Evolutionary conservation across 129 eudicot species (phyloP).

Genomic region (Helianthus tuberosus): DNA sequence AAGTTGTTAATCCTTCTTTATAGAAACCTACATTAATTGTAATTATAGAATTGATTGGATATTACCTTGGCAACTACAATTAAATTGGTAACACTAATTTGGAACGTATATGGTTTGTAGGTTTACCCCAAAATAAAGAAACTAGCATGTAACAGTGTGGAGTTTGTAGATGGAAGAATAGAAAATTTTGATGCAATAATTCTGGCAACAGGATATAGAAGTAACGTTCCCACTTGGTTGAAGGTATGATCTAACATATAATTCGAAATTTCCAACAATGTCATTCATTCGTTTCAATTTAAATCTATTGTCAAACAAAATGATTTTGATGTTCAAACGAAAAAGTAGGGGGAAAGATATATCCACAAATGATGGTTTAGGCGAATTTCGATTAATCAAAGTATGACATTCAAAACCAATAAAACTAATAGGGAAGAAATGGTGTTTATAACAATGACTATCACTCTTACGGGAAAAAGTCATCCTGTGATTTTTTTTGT

Average conservation of each 20-base stretch:
- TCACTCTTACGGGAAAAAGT: too few relatives aligned
- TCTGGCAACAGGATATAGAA: constrained; percentile 62
- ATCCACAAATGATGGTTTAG: constrained; percentile 1
- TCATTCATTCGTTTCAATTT: neutral
- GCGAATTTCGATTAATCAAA: neutral
- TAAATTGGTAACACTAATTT: neutral
- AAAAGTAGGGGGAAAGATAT: neutral
- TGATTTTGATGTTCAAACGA: neutral
- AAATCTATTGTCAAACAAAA: neutral
- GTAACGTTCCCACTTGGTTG: constrained; percentile 63
- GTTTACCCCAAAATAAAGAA: constrained; percentile 58
- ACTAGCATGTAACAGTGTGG: constrained; percentile 40
- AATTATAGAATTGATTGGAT: neutral
- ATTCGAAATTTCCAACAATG: neutral
- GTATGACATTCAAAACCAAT: neutral
- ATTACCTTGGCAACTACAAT: neutral
- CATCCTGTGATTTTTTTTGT: neutral
- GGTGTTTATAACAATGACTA: too few relatives aligned
- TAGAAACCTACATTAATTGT: neutral
- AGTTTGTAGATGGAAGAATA: constrained; percentile 57
- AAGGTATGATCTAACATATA: constrained; percentile 38
- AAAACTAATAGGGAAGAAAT: neutral
- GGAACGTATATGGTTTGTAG: constrained; percentile 29
- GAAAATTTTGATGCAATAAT: constrained; percentile 56
- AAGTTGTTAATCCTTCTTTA: neutral